These are phyloP conservation scores for Helichrysum umbraculigerum DNA, from an alignment of 129 eudicot species.

Conservation along the genomic window DNA sequence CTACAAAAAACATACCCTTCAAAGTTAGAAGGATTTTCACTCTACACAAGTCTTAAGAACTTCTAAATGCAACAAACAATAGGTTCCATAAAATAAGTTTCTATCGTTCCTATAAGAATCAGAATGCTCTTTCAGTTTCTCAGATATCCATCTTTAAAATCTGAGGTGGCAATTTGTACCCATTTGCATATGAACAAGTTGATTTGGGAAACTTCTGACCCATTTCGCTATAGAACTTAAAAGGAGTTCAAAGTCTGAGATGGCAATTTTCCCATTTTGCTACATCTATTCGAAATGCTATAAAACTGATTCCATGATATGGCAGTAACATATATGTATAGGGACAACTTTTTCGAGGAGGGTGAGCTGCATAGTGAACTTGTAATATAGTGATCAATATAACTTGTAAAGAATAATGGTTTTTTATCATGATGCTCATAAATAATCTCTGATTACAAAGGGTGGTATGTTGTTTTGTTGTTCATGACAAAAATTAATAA, in stretches of 20 bases:
- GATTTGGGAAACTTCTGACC: background rate
- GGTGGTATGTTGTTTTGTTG: background rate
- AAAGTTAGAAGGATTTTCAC: background rate
- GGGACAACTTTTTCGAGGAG: background rate
- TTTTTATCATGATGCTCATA: background rate
- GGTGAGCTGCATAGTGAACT: background rate
- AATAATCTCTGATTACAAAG: background rate
- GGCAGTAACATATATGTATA: background rate
- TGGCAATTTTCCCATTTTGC: background rate
- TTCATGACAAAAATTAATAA: background rate
- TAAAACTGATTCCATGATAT: background rate
- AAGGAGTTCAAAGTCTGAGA: background rate
- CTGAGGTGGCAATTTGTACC: background rate
- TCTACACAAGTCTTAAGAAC: background rate
- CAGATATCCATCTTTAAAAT: background rate
- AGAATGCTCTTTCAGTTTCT: background rate
- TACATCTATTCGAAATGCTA: background rate
- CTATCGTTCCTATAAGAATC: background rate
- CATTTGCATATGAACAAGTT: background rate
- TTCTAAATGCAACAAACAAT: background rate
- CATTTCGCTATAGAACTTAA: background rate
- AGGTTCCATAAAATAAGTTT: background rate
- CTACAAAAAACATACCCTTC: conserved; percentile 34
- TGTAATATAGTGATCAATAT: background rate
- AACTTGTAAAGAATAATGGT: background rate